Conservation (phyloP, 2,329 filamentous ascomycete genomes). For the Colletotrichum agaves region DNA sequence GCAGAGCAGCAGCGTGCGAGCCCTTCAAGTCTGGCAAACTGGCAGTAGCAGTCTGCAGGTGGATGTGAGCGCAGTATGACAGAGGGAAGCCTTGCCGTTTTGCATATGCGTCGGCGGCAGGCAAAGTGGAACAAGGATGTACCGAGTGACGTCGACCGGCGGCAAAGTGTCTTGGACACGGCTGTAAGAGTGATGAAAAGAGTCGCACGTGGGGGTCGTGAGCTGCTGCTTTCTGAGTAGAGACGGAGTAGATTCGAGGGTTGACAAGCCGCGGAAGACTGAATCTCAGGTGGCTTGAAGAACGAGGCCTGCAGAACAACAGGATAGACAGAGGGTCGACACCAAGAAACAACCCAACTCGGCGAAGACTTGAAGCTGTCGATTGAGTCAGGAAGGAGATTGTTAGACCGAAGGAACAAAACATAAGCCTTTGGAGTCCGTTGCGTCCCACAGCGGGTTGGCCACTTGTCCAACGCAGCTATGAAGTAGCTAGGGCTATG, state of each 20-base stretch:
- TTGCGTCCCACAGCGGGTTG: constrained; percentile 1
- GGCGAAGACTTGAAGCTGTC: constrained; percentile 16
- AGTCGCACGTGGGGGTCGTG: constrained; percentile 27
- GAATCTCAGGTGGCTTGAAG: not conserved
- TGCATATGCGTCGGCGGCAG: constrained; percentile 25
- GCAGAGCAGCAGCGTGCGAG: not conserved
- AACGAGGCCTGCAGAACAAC: not conserved
- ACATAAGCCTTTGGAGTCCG: not conserved
- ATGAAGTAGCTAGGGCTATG: constrained; percentile 14
- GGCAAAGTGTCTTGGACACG: constrained; percentile 16
- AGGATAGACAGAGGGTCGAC: not conserved
- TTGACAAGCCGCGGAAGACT: not conserved
- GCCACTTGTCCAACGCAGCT: constrained; percentile 25
- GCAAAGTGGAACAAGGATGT: constrained; percentile 27
- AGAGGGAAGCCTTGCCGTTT: constrained; percentile 19
- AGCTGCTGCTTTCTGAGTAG: constrained; percentile 8
- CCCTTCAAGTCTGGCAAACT: constrained; percentile 13
- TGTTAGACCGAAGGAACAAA: constrained; percentile 12
- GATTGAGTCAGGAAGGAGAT: constrained; percentile 25
- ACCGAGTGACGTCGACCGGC: constrained; percentile 31
- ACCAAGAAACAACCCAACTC: not conserved
- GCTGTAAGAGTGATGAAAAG: constrained; percentile 11
- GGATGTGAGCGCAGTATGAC: constrained; percentile 17
- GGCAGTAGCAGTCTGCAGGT: constrained; percentile 24
- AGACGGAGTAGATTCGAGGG: not conserved